A percentile compares a stretch with the other conserved stretches of the same genome.
phyloP scores from a whole-genome alignment of 73 alveolate species.

The Tetrahymena thermophila region DNA sequence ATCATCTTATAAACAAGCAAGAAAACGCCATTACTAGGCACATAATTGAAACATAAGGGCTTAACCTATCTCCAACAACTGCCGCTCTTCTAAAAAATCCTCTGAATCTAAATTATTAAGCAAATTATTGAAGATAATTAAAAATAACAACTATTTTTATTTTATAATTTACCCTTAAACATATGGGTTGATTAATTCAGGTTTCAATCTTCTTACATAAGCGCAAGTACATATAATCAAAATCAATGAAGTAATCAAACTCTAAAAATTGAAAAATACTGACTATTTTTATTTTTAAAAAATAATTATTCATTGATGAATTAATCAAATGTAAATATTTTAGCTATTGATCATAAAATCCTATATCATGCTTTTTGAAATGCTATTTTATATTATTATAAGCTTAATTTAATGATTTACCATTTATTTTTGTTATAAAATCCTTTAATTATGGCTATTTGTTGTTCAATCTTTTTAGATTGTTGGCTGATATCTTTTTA shows the following conservation, averaged over 20 bases:
- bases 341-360: neutral
- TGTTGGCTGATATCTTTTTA: neutral
- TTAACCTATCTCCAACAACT: neutral
- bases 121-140: neutral
- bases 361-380: too few species aligned
- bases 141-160: neutral
- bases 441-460: neutral
- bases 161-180: neutral
- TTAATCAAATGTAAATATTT: too few species aligned
- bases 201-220: neutral
- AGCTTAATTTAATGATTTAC: neutral
- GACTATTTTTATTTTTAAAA: neutral
- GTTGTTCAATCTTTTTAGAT: neutral
- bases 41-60: neutral
- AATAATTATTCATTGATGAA: neutral
- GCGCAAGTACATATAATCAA: neutral
- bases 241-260: neutral
- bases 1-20: neutral
- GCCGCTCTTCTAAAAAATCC: constrained; percentile 2
- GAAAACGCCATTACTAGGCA: neutral
- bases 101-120: neutral
- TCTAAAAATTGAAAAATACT: neutral
- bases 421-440: neutral
- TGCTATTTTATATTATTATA: neutral
- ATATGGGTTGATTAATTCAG: neutral